Evolutionary conservation across 495 filamentous ascomycete genomes (phyloP).

Genomic region (Aspergillus hancockii): DNA sequence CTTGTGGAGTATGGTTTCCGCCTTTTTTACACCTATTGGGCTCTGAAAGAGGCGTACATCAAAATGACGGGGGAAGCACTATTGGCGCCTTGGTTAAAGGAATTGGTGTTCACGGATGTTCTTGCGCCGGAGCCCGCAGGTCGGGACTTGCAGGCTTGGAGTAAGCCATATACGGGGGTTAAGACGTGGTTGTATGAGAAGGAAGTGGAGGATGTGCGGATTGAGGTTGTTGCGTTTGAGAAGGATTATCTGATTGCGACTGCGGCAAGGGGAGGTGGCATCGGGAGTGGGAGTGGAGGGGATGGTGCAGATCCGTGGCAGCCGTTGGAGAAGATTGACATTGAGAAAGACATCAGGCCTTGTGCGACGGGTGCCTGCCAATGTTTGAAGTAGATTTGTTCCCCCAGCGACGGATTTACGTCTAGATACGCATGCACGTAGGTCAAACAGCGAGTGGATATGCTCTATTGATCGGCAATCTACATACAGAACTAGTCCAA

Average conservation of each 20-base stretch:
- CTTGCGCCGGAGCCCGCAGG: slow-evolving; percentile 48
- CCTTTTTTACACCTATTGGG: slow-evolving; percentile 86
- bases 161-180: slow-evolving; percentile 51
- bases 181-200: slow-evolving; percentile 52
- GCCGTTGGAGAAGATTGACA: slow-evolving; percentile 28
- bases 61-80: slow-evolving; percentile 92
- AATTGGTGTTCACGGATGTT: slow-evolving; percentile 68
- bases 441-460: neutral
- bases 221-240: slow-evolving; percentile 64
- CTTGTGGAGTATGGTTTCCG: slow-evolving; percentile 61
- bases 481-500: neutral
- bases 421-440: neutral
- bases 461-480: neutral
- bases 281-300: slow-evolving; percentile 22
- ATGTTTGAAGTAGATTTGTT: slow-evolving; percentile 19
- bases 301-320: slow-evolving; percentile 17
- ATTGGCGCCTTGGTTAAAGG: slow-evolving; percentile 73
- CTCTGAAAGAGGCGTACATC: slow-evolving; percentile 86
- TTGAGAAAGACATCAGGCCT: slow-evolving; percentile 31
- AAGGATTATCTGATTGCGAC: slow-evolving; percentile 63
- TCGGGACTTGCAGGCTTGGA: slow-evolving; percentile 35
- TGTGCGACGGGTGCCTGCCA: slow-evolving; percentile 32
- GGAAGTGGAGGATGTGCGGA: slow-evolving; percentile 51
- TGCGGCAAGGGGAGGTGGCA: slow-evolving; percentile 40
- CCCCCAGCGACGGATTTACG: neutral